phyloP scores from a whole-genome alignment of 805 yeast genomes.

The Martiniozyma abietophila region DNA sequence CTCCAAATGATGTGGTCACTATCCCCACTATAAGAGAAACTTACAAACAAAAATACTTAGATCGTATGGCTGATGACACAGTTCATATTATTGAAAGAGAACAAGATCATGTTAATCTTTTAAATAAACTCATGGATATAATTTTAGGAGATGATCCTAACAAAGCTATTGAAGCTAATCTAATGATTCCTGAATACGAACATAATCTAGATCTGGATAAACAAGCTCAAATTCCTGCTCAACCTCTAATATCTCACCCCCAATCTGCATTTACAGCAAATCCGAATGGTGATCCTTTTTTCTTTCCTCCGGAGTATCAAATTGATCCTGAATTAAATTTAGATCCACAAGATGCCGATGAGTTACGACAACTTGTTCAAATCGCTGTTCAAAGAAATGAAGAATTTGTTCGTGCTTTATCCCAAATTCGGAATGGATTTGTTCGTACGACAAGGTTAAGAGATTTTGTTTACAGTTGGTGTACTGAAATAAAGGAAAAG shows the following conservation, averaged over 20 bases:
- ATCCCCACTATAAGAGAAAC: conserved; percentile 65
- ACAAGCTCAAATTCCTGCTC: conserved; percentile 16
- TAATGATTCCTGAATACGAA: conserved; percentile 62
- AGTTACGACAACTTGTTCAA: conserved; percentile 63
- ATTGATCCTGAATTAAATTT: conserved; percentile 37
- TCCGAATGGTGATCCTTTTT: conserved; percentile 45
- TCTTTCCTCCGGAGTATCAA: conserved; percentile 46
- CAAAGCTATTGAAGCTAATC: conserved; percentile 50
- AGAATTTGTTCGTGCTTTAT: conserved; percentile 75
- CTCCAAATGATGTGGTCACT: conserved; percentile 67
- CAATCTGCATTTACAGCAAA: conserved; percentile 10
- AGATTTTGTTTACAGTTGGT: conserved; percentile 69
- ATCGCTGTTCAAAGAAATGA: conserved; percentile 75
- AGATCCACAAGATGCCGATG: conserved; percentile 51
- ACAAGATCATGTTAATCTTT: conserved; percentile 62
- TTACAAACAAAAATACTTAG: conserved; percentile 47
- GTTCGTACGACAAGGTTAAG: conserved; percentile 72
- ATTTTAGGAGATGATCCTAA: conserved; percentile 83
- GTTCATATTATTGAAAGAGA: conserved; percentile 75
- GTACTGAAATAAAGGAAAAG: conserved; percentile 70
- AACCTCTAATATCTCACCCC: background rate
- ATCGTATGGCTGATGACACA: conserved; percentile 59
- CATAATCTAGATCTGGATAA: conserved; percentile 40
- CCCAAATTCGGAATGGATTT: conserved; percentile 64
- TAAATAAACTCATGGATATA: conserved; percentile 64